Percentiles rank a stretch among this genome's conserved stretches.
These are phyloP conservation scores for Chionographis japonica DNA, from an alignment of 106 monocot genomes.

Conservation along the genomic window DNA sequence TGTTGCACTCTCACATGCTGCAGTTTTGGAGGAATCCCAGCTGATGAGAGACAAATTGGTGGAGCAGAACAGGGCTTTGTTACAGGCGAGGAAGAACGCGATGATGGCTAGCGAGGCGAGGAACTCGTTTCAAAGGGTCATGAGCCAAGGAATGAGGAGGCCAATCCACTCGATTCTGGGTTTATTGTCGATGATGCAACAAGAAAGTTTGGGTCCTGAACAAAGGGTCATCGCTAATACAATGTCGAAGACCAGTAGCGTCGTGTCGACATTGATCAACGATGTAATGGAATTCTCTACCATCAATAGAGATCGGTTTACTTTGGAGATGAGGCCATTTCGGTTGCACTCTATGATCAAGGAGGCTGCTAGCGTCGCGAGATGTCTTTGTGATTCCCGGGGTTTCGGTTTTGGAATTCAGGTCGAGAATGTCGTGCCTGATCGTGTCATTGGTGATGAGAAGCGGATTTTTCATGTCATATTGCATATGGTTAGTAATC, in stretches of 20 bases:
- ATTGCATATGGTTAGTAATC: conserved; percentile 28
- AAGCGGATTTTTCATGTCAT: conserved; percentile 45
- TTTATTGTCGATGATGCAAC: conserved; percentile 35
- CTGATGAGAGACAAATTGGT: conserved; percentile 28
- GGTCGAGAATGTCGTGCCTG: conserved; percentile 26
- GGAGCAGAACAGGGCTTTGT: conserved; percentile 38
- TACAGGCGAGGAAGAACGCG: conserved; percentile 31
- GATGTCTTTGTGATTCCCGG: conserved; percentile 27
- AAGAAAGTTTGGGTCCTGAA: conserved; percentile 25
- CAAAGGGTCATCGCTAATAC: conserved; percentile 27
- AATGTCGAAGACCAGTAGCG: conserved; percentile 32
- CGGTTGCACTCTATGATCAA: conserved; percentile 27
- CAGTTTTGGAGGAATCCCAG: conserved; percentile 36
- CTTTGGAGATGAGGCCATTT: conserved; percentile 27
- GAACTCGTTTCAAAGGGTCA: conserved; percentile 37
- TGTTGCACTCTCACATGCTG: conserved; percentile 41
- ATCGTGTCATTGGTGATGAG: conserved; percentile 41
- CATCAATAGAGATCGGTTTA: conserved; percentile 8
- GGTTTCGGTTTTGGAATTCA: conserved; percentile 26
- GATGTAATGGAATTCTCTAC: conserved; percentile 28
- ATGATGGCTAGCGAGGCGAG: conserved; percentile 45
- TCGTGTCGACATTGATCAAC: conserved; percentile 26
- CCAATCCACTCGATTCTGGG: conserved; percentile 39
- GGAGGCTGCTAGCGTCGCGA: conserved; percentile 22
- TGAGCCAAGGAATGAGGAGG: conserved; percentile 40